Percentiles rank a stretch among this genome's conserved stretches.
Conservation (phyloP, 1,284 basidiomycete species). For the Hypsizygus ulmarius region DNA sequence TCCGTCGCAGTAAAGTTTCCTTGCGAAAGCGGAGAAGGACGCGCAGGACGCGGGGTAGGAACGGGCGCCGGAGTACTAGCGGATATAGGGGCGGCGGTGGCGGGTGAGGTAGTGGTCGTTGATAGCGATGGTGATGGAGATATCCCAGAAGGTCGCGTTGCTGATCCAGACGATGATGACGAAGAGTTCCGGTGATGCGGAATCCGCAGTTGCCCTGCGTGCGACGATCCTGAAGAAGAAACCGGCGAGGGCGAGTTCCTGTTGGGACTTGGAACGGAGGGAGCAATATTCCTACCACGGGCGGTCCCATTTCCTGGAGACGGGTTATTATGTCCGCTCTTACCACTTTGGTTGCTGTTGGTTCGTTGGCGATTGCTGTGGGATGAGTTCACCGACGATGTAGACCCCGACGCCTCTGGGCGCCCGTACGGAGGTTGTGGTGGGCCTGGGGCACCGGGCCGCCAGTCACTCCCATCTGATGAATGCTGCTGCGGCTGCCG, state of each 20-base stretch:
- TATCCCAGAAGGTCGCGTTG: slow-evolving; percentile 43
- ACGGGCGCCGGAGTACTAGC: slow-evolving; percentile 34
- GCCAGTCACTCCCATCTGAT: slow-evolving; percentile 44
- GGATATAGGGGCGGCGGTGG: slow-evolving; percentile 36
- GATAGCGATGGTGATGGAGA: slow-evolving; percentile 39
- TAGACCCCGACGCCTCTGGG: slow-evolving; percentile 70
- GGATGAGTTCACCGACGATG: slow-evolving; percentile 70
- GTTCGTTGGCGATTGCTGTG: slow-evolving; percentile 60
- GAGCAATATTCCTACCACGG: slow-evolving; percentile 33
- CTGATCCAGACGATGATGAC: slow-evolving; percentile 36
- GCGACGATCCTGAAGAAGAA: slow-evolving; percentile 26
- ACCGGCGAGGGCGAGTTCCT: slow-evolving; percentile 34
- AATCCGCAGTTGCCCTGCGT: slow-evolving; percentile 28
- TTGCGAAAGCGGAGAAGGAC: slow-evolving; percentile 76
- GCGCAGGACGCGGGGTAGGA: slow-evolving; percentile 51
- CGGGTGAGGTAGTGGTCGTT: slow-evolving; percentile 28
- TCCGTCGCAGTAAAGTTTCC: slow-evolving; percentile 63
- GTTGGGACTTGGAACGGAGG: slow-evolving; percentile 23
- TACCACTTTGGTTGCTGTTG: slow-evolving; percentile 55
- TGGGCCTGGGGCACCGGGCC: slow-evolving; percentile 31
- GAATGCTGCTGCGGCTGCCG: slow-evolving; percentile 46
- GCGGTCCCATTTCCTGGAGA: slow-evolving; percentile 33
- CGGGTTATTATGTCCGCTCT: slow-evolving; percentile 38
- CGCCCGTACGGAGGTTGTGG: slow-evolving; percentile 64
- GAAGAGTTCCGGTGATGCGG: slow-evolving; percentile 46